Evolutionary conservation across 2,329 filamentous ascomycete genomes (phyloP), one percentile per base, ranked within the genome.

Genomic region (Fusarium sp.): DNA sequence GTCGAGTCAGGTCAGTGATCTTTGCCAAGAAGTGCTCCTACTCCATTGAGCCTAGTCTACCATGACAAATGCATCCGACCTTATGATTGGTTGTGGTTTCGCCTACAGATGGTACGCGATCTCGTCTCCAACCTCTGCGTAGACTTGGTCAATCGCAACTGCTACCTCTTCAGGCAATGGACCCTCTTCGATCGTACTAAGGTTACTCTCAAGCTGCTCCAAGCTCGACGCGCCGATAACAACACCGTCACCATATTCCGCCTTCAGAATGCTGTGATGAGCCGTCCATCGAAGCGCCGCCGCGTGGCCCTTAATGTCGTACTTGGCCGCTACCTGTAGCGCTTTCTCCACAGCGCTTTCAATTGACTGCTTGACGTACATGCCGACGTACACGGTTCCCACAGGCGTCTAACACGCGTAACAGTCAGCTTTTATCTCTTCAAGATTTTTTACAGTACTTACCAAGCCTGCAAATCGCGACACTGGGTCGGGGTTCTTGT

Each of bases 231-330:
- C 79, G 0, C 78, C 79, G 7, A 83, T 58, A 7, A 82, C 77
- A 16, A 83, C 52, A 2, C 72, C 76, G 42, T 83, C 82, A 1
- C 79, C 80, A 14, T 76, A 54, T 8, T 68, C 59, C 1, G 50
- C 66, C 16, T 75, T 59, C 2, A 84, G 71, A 23, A 67, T 53
- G 34, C 80, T 77, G 62, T 83, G 81, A 52, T 79, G 74, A 8
- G 72, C 71, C 2, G 77, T 77, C 82, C 82, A 84, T 6, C 82
- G 76, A 13, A 83, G 73, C 6, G 82, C 79, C 2, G 80, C 81
- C 2, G 78, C 80, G 56, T 83, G 81, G 4, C 77, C 79, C 37
- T 55, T 74, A 39, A 83, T 80, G 13, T 75, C 77, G 61, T 82
- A 72, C 64, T 77, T 77, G 10, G 67, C 62, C 2, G 77, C 77